These are phyloP conservation scores for Pterulicium gracile DNA, from an alignment of 1,284 basidiomycete species.

Conservation along the genomic window DNA sequence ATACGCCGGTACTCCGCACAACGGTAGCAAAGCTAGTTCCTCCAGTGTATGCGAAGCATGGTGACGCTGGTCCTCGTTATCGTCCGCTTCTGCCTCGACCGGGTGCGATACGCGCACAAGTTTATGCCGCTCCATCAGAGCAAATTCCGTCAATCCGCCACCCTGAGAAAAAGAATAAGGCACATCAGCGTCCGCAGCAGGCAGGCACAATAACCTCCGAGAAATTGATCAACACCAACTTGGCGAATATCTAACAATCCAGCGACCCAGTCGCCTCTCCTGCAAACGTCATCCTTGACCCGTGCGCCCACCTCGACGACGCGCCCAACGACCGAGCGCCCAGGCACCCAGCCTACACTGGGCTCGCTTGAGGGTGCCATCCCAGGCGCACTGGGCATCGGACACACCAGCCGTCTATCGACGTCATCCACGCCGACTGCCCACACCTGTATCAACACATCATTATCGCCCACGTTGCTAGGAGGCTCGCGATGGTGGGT, in stretches of 20 bases:
- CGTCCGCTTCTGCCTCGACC: conserved; percentile 6
- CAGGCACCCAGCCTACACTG: conserved; percentile 67
- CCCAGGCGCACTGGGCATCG: not conserved
- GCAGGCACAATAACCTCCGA: conserved; percentile 7
- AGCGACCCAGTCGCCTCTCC: conserved; percentile 75
- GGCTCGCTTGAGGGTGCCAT: conserved; percentile 17
- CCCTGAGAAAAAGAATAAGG: conserved; percentile 7
- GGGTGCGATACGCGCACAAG: not conserved
- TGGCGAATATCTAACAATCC: conserved; percentile 69
- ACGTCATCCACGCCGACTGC: conserved; percentile 70
- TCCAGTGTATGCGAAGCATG: conserved; percentile 40
- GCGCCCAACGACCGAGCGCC: conserved; percentile 73
- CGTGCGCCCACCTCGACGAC: conserved; percentile 74
- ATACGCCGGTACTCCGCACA: conserved; percentile 67
- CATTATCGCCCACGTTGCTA: conserved; percentile 48
- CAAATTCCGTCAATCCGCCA: not conserved
- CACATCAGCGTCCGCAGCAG: conserved; percentile 6
- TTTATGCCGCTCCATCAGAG: not conserved
- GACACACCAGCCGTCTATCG: conserved; percentile 40
- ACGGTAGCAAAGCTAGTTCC: conserved; percentile 69
- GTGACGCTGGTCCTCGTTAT: conserved; percentile 7
- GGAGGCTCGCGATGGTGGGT: conserved; percentile 67
- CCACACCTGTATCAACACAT: conserved; percentile 78
- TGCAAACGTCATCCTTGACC: conserved; percentile 51
- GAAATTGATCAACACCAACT: conserved; percentile 31